phyloP scores from a whole-genome alignment of 139 green algal genomes.

The Axilococcus clingmanii region DNA sequence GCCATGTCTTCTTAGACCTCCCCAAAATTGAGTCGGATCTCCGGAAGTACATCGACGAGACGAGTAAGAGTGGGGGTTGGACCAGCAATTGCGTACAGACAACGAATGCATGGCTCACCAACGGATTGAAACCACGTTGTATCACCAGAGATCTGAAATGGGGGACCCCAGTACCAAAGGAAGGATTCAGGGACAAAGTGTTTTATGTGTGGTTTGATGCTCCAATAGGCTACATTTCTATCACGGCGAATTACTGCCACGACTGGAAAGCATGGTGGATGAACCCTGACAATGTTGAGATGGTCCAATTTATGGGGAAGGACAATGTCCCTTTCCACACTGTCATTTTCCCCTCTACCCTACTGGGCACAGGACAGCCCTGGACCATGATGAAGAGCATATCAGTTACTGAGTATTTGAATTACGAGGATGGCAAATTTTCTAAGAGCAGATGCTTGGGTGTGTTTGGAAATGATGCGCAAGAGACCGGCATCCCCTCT shows the following conservation, averaged over 20 bases:
- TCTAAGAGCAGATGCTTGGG: conserved; percentile 84
- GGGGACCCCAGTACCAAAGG: conserved; percentile 82
- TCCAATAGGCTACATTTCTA: conserved; percentile 95
- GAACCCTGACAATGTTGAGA: conserved; percentile 67
- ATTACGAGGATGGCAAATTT: conserved; percentile 97
- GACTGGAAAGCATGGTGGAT: conserved; percentile 81
- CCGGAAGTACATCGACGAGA: conserved; percentile 59
- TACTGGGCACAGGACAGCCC: conserved; percentile 58
- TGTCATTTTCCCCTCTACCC: conserved; percentile 91
- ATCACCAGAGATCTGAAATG: conserved; percentile 97
- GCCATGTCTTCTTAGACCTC: conserved; percentile 94
- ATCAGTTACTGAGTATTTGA: conserved; percentile 96
- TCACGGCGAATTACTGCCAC: conserved; percentile 86
- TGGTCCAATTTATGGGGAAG: conserved; percentile 99
- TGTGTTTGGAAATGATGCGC: conserved; percentile 93
- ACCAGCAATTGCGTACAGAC: conserved; percentile 78
- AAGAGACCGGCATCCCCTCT: conserved; percentile 67
- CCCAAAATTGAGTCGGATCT: conserved; percentile 60
- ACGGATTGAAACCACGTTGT: conserved; percentile 89
- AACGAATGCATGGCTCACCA: conserved; percentile 88
- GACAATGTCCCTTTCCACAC: conserved; percentile 99
- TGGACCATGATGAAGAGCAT: conserved; percentile 97
- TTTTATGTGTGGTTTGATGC: conserved; percentile 99
- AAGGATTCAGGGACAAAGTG: conserved; percentile 82
- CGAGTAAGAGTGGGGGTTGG: conserved; percentile 65